phyloP scores from a whole-genome alignment of 1,139 yeast genomes.

The Blastobotrys arbuscula region DNA sequence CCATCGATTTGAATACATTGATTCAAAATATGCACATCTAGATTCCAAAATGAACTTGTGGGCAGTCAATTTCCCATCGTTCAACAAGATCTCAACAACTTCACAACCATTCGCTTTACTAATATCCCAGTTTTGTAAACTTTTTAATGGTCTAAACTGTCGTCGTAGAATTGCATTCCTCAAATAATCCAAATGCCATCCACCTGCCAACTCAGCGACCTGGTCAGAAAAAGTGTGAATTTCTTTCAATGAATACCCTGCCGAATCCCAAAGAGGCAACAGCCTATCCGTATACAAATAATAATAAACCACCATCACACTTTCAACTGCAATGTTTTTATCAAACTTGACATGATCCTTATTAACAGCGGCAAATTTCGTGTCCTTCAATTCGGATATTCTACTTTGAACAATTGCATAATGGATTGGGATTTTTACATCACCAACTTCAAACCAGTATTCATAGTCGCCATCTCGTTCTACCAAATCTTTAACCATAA shows the following conservation, averaged over 20 bases:
- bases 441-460: neutral
- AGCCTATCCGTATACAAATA: constrained; percentile 45
- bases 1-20: constrained; percentile 57
- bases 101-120: neutral
- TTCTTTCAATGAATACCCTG: neutral
- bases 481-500: constrained; percentile 5
- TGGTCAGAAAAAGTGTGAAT: constrained; percentile 25
- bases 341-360: constrained; percentile 13
- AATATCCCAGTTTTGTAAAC: constrained; percentile 14
- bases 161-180: constrained; percentile 22
- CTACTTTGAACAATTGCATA: constrained; percentile 21
- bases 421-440: constrained; percentile 26
- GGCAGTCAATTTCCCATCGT: constrained; percentile 41
- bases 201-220: constrained; percentile 20
- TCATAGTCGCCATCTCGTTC: constrained; percentile 6
- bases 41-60: constrained; percentile 50
- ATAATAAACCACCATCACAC: constrained; percentile 38
- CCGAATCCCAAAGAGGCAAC: constrained; percentile 39
- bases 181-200: constrained; percentile 21
- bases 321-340: constrained; percentile 23
- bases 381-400: constrained; percentile 4
- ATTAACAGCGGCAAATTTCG: neutral
- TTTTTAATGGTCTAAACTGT: constrained; percentile 15
- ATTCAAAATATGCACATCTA: constrained; percentile 61
- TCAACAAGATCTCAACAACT: constrained; percentile 36